Conservation (phyloP, 768 basidiomycete species). For the Tricholoma matsutake region DNA sequence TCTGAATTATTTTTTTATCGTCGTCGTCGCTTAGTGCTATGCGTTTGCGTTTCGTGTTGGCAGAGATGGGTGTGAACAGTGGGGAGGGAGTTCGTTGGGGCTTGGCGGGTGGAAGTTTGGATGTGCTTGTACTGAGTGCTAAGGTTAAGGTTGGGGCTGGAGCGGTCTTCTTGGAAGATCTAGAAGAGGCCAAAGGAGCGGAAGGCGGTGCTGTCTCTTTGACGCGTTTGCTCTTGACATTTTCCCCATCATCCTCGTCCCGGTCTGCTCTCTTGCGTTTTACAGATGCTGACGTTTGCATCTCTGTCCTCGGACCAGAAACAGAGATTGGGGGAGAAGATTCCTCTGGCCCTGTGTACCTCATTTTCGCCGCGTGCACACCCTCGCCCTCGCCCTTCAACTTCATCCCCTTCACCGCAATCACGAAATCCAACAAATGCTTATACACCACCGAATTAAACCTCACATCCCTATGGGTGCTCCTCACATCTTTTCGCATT, state of each 20-base stretch:
- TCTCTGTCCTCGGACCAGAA: neutral
- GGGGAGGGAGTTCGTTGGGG: neutral
- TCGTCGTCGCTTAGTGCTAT: neutral
- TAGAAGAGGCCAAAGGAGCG: neutral
- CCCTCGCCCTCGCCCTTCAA: slow-evolving; percentile 5
- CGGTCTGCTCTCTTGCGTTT: slow-evolving; percentile 1
- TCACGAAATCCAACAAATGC: slow-evolving; percentile 9
- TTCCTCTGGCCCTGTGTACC: neutral
- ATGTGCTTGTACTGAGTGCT: neutral
- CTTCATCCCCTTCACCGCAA: neutral
- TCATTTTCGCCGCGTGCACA: neutral
- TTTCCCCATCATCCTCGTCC: neutral
- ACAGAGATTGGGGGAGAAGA: too few relatives aligned
- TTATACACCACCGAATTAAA: slow-evolving; percentile 8
- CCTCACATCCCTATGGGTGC: neutral
- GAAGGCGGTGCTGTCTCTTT: neutral
- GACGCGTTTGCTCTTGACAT: neutral
- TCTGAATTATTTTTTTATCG: neutral
- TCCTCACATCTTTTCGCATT: slow-evolving; percentile 20
- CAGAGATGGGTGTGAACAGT: neutral
- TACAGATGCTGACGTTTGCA: neutral
- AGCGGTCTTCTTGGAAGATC: neutral
- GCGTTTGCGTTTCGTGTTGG: neutral
- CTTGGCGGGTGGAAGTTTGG: neutral
- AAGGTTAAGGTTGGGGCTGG: neutral